Base-by-base conservation (phyloP, 257 asterid genomes). In the Capsicum chinense region DNA sequence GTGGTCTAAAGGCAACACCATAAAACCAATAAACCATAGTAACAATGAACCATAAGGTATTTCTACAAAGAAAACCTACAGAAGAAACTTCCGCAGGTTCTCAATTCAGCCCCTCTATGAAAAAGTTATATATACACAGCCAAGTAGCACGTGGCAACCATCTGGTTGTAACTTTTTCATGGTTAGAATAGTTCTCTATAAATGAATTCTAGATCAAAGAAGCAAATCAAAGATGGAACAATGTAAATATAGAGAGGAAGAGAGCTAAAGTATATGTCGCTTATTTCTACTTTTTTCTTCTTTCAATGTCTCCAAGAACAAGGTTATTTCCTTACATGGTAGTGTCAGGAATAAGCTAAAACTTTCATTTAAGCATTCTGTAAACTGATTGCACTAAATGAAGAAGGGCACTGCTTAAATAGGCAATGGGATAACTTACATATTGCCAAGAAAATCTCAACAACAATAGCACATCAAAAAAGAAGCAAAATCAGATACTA, bases 241-340 rank as follows among this genome's bases (percentile, higher is more conserved):
- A 26, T 13, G 0, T 26, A 13, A 21, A 52, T 13, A 76, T 0
- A 52, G 21, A 26, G 47, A 76, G 44, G 47, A 52, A 54, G 81
- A 33, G 3, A 21, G 58, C 47, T 6, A 73, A 19, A 73, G 2
- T 76, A 13, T 52, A 76, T 14, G n/a, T 52, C 21, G 52, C 21
- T 8, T 76, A 52, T 8, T 26, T 71, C 13, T 52, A 7, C 12
- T 7, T 3, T 12, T 52, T 8, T 7, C 14, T 52, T 21, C 47
- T 76, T 21, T 52, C 44, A 76, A 52, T 76, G 50, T 76, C 81
- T 50, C 63, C 48, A 52, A 13, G 3, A 76, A 76, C 81, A 50
- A 50, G 63, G 5, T 76, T 76, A 62, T 76, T 52, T 52, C 44
- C 62, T 74, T 50, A 0, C 60, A 12, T 13, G 47, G 5, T 13